A percentile compares a stretch with the other conserved stretches of the same genome.
phyloP scores from a whole-genome alignment of 2,329 filamentous ascomycete genomes.

The Hysterium pulicare region DNA sequence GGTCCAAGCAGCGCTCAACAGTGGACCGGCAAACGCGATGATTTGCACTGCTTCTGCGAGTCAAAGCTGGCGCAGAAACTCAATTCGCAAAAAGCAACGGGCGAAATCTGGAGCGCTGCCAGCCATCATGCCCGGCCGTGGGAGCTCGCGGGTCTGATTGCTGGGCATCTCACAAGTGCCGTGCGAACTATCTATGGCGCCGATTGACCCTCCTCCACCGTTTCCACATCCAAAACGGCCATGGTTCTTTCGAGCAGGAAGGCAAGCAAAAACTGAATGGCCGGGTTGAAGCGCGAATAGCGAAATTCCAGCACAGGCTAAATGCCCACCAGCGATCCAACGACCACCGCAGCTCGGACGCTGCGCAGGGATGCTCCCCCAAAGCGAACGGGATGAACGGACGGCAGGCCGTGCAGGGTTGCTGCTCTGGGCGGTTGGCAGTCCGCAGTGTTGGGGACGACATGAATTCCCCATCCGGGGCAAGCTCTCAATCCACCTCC shows the following conservation, averaged over 20 bases:
- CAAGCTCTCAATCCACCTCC: not conserved
- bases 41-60: slow-evolving; percentile 31
- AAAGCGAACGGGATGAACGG: slow-evolving; percentile 33
- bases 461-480: not conserved
- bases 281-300: slow-evolving; percentile 12
- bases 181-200: not conserved
- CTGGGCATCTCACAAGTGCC: too few relatives aligned
- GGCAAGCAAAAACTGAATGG: slow-evolving; percentile 13
- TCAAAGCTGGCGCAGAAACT: slow-evolving; percentile 16
- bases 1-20: slow-evolving; percentile 1
- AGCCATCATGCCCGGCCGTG: not conserved
- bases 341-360: slow-evolving; percentile 14
- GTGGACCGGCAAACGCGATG: slow-evolving; percentile 32
- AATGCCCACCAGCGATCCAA: slow-evolving; percentile 21
- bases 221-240: slow-evolving; percentile 26
- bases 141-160: too few relatives aligned
- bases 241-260: slow-evolving; percentile 23
- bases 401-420: slow-evolving; percentile 33
- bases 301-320: slow-evolving; percentile 33
- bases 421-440: slow-evolving; percentile 20
- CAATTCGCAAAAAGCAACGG: not conserved
- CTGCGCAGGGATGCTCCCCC: slow-evolving; percentile 25
- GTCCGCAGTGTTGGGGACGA: slow-evolving; percentile 21
- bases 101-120: slow-evolving; percentile 5
- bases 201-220: not conserved